These are phyloP conservation scores for Drechslera avenae DNA, from an alignment of 2,329 filamentous ascomycete genomes.

Conservation along the genomic window DNA sequence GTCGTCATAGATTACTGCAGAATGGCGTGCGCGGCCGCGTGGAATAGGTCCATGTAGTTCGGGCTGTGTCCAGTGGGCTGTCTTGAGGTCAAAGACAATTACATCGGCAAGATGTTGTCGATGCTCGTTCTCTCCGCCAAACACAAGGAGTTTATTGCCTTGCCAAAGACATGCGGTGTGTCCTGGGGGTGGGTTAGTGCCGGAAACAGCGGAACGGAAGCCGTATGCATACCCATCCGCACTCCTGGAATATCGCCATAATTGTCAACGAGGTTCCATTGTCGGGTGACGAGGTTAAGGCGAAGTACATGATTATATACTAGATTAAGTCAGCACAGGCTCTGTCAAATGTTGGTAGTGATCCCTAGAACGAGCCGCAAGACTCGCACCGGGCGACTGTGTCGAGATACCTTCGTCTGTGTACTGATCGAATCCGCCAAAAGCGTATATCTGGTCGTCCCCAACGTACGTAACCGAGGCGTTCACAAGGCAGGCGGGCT, in stretches of 20 bases:
- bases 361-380: too few relatives aligned
- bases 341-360: background rate
- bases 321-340: constrained; percentile 31
- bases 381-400: too few relatives aligned
- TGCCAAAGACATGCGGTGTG: constrained; percentile 95
- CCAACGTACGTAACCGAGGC: constrained; percentile 98
- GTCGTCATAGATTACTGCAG: constrained; percentile 92
- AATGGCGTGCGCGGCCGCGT: constrained; percentile 88
- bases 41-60: constrained; percentile 83
- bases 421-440: constrained; percentile 98
- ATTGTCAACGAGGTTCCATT: constrained; percentile 97
- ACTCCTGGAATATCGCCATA: constrained; percentile 98
- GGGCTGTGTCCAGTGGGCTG: constrained; percentile 93
- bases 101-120: constrained; percentile 93
- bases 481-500: constrained; percentile 94
- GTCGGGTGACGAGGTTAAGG: constrained; percentile 82
- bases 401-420: constrained; percentile 76
- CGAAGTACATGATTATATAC: constrained; percentile 97
- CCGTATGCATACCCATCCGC: constrained; percentile 75
- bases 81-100: constrained; percentile 93
- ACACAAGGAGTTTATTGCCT: constrained; percentile 93
- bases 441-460: constrained; percentile 96
- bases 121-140: constrained; percentile 97
- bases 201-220: background rate
- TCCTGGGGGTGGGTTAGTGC: constrained; percentile 56